Evolutionary conservation across 2,329 filamentous ascomycete species (phyloP), one percentile per base, ranked within the genome.

Genomic region (Pseudocercospora cruenta): DNA sequence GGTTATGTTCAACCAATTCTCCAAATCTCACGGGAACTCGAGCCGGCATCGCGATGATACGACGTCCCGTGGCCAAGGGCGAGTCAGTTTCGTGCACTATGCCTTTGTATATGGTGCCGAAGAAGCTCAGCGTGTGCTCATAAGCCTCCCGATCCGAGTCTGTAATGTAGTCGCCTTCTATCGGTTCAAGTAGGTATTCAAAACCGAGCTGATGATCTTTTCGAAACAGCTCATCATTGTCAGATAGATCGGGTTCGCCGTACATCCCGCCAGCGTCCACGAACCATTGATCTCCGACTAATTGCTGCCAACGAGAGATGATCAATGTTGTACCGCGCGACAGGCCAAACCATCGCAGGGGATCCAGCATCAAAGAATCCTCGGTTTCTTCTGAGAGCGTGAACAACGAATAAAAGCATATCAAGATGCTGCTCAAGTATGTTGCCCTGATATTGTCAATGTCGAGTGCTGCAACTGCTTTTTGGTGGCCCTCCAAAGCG

Each of bases 61-160:
- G 67, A 12, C 73, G 66, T 12, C 60, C 69, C 3, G 67, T 71
- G 1, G 66, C 68, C 9, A 71, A 53, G 3, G 67, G 63, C 3
- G 62, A 24, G 36, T 74, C 73, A 21, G 51, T 59, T 14, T 63
- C 58, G 2, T 71, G 67, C 7, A 64, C 31, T 8, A 70, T 64
- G 31, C 69, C 66, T 49, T 67, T 73, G 70, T 72, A 74, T 36
- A 73, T 71, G 7, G 70, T 22, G 16, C 72, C 73, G 19, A 70
- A 64, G 49, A 74, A 73, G 66, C 67, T 69, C 12, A 74, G 47
- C 4, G 68, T 63, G 10, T 69, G 60, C n/a, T 68, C 59, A 55
- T 72, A 74, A 2, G 67, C 64, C 10, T 67, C 57, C n/a, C 43
- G 36, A 58, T 74, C 73, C 28, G 70, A 68, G 10, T 55, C 36